Base-by-base conservation (phyloP, 192 early-diverging fungal species). In the Coemansia sp. region DNA sequence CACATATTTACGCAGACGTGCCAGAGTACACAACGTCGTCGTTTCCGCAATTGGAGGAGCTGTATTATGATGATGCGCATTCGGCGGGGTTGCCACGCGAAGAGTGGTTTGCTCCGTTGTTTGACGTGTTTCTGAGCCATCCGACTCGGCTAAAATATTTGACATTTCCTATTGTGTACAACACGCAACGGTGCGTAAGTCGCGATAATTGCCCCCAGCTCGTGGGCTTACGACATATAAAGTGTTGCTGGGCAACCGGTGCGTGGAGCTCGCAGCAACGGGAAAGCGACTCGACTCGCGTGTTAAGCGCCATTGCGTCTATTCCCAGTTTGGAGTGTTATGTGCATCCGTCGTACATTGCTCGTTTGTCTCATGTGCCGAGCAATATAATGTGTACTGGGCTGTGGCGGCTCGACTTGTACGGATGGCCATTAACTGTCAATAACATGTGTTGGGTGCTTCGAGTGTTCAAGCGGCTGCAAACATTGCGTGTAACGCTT, bases 241-340 rank as follows among this genome's bases (percentile, higher is more conserved):
- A 81, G 63, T 81, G 78, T 52, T 81, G 78, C 56, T 81, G 78
- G 78, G 72, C 72, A 1, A 81, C 78, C n/a, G 78, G 69, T 0
- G 14, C 45, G 9, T 66, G 72, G 73, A 56, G 62, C 43, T 9
- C 52, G 3, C 12, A 22, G 10, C 65, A 62, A 22, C 39, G 14
- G 0, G 72, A 67, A 2, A 81, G 78, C 43, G 78, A 81, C 24
- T 81, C 78, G 15, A 81, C 78, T 10, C 60, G 78, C 1, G 65
- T 81, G 24, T 60, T 81, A 19, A 64, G 47, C 7, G 65, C 73
- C 0, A 70, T 74, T 52, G 73, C 67, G 2, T 56, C 68, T 1
- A 81, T 81, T 11, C 51, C 69, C 2, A 72, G 65, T 49, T 63
- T 81, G 1, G 51, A 56, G 6, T 48, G 66, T 23, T 81, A 81